Percentiles rank a stretch among this genome's conserved stretches.
Conservation (phyloP, 306 rosid genomes). For the Erythrophleum fordii region DNA sequence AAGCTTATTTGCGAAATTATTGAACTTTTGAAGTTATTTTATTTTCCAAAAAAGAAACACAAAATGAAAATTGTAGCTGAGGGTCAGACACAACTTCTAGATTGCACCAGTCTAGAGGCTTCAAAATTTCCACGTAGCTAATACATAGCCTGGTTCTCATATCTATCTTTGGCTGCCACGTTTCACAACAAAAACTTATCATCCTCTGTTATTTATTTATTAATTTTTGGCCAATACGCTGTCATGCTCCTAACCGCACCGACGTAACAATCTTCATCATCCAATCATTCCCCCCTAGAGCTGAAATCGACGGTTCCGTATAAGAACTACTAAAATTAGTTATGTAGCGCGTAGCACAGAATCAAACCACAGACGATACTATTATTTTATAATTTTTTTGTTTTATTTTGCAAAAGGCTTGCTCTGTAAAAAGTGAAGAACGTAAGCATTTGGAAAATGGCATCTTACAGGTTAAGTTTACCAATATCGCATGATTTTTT, state of each 20-base stretch:
- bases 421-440: not conserved
- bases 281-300: not conserved
- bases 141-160: not conserved
- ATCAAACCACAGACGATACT: not conserved
- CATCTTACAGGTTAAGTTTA: slow-evolving; percentile 49
- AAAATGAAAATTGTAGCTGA: not conserved
- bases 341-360: not conserved
- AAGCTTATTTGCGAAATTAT: no score
- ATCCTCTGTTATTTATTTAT: no score
- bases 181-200: not conserved
- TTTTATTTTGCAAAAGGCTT: not conserved
- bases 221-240: no score
- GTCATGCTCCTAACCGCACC: not conserved
- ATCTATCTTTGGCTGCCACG: not conserved
- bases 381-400: not conserved
- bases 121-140: slow-evolving; percentile 12
- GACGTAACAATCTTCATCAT: not conserved
- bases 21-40: no score
- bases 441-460: slow-evolving; percentile 47
- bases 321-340: not conserved
- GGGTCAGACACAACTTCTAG: not conserved
- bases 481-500: slow-evolving; percentile 45
- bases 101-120: not conserved
- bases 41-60: no score
- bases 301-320: not conserved